These are phyloP conservation scores for Pythium sukuiense DNA, from an alignment of 352 stramenopile species.

Conservation along the genomic window DNA sequence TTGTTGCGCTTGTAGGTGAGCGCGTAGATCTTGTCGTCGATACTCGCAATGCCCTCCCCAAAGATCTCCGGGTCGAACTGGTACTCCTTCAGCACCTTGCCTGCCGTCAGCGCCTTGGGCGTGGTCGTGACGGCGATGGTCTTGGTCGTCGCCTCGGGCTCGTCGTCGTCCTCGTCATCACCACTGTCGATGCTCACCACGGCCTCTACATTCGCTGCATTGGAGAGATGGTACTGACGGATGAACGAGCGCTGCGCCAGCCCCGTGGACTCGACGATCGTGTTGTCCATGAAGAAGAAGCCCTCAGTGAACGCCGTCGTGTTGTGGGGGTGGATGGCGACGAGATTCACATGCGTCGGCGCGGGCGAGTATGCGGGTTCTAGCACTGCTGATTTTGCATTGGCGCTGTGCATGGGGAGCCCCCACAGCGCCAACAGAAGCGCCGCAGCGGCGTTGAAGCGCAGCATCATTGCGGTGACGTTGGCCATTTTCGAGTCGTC, in stretches of 20 bases:
- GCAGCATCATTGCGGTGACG: background rate
- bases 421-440: background rate
- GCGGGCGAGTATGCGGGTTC: background rate
- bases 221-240: slow-evolving; percentile 52
- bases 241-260: slow-evolving; percentile 68
- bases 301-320: slow-evolving; percentile 70
- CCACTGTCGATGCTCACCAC: background rate
- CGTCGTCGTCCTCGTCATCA: background rate
- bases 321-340: slow-evolving; percentile 73
- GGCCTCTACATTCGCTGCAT: slow-evolving; percentile 4
- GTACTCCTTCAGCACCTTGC: slow-evolving; percentile 43
- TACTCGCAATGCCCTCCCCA: slow-evolving; percentile 72
- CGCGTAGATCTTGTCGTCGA: slow-evolving; percentile 76
- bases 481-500: background rate
- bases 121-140: slow-evolving; percentile 14
- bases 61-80: slow-evolving; percentile 63
- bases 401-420: background rate
- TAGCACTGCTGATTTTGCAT: background rate
- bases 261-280: slow-evolving; percentile 76
- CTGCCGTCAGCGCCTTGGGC: background rate
- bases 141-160: background rate
- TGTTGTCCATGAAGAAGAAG: slow-evolving; percentile 57
- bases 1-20: slow-evolving; percentile 80
- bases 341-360: slow-evolving; percentile 49
- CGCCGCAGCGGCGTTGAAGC: background rate